Conservation (phyloP, 2,329 filamentous ascomycete genomes). For the Trichoderma breve region DNA sequence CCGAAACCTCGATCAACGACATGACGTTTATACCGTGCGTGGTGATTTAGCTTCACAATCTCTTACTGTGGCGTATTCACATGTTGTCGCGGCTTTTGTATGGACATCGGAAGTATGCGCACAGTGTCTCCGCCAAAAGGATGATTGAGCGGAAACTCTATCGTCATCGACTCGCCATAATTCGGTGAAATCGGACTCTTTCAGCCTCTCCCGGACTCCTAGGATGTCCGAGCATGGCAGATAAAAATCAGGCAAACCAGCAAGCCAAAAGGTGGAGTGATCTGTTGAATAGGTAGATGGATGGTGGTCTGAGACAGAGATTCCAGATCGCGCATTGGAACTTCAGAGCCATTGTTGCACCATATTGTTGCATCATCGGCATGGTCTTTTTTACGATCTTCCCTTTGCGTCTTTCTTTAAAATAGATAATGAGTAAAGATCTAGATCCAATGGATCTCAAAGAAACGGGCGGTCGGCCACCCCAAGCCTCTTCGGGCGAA, state of each 20-base stretch:
- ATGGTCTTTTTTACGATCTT: neutral
- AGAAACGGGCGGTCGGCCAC: neutral
- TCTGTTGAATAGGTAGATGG: neutral
- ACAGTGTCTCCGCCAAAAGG: slow-evolving; percentile 10
- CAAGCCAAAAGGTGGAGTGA: neutral
- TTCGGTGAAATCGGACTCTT: slow-evolving; percentile 12
- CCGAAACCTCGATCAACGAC: neutral
- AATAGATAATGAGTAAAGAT: neutral
- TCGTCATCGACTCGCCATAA: slow-evolving; percentile 14
- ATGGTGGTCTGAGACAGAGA: neutral
- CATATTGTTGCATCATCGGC: neutral
- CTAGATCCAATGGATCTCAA: neutral
- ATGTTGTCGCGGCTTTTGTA: neutral
- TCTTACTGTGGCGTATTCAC: neutral
- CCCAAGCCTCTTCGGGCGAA: neutral
- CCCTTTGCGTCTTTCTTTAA: neutral
- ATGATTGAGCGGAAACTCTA: slow-evolving; percentile 6
- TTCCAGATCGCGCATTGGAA: neutral
- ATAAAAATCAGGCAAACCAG: neutral
- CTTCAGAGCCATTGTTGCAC: neutral
- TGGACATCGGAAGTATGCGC: neutral
- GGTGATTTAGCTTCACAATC: neutral
- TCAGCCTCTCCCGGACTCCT: slow-evolving; percentile 1
- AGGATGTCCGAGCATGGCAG: neutral
- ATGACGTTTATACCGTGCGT: neutral